These are phyloP conservation scores for Senna tora DNA, from an alignment of 306 rosid genomes.

Conservation along the genomic window DNA sequence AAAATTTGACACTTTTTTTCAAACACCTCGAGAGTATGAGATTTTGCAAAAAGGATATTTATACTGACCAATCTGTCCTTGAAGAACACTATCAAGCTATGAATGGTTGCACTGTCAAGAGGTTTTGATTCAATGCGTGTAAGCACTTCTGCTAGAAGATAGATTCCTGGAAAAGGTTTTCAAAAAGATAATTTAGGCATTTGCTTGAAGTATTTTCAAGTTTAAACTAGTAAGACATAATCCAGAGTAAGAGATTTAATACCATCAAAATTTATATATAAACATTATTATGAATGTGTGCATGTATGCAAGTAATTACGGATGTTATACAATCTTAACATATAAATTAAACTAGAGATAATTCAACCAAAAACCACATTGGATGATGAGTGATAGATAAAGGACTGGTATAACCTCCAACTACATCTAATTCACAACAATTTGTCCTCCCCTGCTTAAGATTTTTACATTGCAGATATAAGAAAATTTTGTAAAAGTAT, in stretches of 20 bases:
- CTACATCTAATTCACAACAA: slow-evolving; percentile 4
- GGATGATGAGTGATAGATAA: too few species aligned
- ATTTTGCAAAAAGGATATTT: slow-evolving; percentile 32
- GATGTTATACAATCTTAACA: slow-evolving; percentile 9
- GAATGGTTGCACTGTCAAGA: slow-evolving; percentile 60
- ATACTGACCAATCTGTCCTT: slow-evolving; percentile 86
- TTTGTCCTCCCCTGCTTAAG: slow-evolving; percentile 5
- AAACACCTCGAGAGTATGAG: slow-evolving; percentile 27
- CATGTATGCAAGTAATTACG: not conserved
- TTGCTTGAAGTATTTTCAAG: not conserved
- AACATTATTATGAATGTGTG: not conserved
- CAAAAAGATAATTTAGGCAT: slow-evolving; percentile 32
- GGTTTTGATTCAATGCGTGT: slow-evolving; percentile 62
- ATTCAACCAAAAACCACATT: not conserved
- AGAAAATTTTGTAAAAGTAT: too few species aligned
- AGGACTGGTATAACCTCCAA: slow-evolving; percentile 1
- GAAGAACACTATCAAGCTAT: slow-evolving; percentile 81
- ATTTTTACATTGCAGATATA: not conserved
- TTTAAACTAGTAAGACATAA: slow-evolving; percentile 18
- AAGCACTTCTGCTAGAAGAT: slow-evolving; percentile 88
- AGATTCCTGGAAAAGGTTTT: slow-evolving; percentile 61
- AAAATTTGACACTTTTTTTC: not conserved
- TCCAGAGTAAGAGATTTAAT: slow-evolving; percentile 21
- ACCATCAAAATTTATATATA: slow-evolving; percentile 1
- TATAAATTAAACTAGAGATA: slow-evolving; percentile 2